Evolutionary conservation across 257 asterid genomes (phyloP), one percentile per base, ranked within the genome.

Genomic region (Eustoma russellianum): DNA sequence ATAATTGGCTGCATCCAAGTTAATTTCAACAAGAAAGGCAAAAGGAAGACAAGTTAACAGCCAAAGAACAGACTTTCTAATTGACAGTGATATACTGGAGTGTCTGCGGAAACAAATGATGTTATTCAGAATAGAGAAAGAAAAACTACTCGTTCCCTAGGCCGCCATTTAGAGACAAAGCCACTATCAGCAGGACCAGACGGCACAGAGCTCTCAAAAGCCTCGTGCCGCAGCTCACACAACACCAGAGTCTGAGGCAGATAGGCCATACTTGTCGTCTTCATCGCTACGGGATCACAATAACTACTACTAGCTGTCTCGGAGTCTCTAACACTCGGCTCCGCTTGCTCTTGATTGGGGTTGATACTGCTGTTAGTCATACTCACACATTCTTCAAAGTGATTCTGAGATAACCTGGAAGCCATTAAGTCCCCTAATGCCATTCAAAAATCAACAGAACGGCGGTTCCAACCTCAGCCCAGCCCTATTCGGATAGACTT

Each of bases 381-480:
- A 70, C 75, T 70, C 56, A 78, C 80, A 65, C 72, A 79, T 50
- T 83, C 93, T 14, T 72, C 91, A 63, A 87, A 73, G 65, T 83
- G 95, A 74, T 71, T 82, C 67, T 79, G 94, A 19, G 99, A 83
- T 70, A 77, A 83, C 78, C 97, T 75, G 17, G 97, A 88, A 41
- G 83, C 85, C 97, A 92, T 92, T 74, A 88, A 77, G 79, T 88
- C 97, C 55, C 97, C 99, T 91, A 92, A 79, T 85, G 99, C 99
- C 99, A 92, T 88, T 48, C 81, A 75, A 65, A 62, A 51, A 33
- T 61, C 28, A 48, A 17, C 50, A 71, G 58, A 59, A 71, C 17
- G 60, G 59, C 61, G 59, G 17, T 50, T 41, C 33, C 41, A 46
- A 13, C 0, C 41, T 50, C 50, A 67, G 47, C 95, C 95, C 79